Evolutionary conservation across 345 rosid species (phyloP).

Genomic region (Heritiera fomes): DNA sequence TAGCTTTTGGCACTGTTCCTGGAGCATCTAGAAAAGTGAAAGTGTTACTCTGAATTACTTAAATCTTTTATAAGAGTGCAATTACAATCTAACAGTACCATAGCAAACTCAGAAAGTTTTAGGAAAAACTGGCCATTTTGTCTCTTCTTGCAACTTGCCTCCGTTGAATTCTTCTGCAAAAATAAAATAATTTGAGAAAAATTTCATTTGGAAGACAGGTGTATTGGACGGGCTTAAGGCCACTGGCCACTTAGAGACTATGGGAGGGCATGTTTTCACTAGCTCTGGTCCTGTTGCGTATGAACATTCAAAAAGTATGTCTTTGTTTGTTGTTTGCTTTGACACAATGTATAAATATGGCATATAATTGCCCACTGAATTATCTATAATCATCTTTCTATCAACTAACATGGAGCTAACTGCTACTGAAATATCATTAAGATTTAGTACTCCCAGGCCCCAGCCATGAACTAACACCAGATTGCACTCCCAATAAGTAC

Average conservation of each 20-base stretch:
- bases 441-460: neutral
- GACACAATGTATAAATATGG: neutral
- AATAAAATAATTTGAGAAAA: too few relatives aligned
- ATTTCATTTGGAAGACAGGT: too few relatives aligned
- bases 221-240: too few relatives aligned
- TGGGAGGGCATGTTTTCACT: neutral
- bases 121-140: too few relatives aligned
- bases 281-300: neutral
- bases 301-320: neutral
- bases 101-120: neutral
- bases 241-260: neutral
- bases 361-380: neutral
- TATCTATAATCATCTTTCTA: neutral
- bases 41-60: neutral
- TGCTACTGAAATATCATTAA: neutral
- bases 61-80: neutral
- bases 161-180: too few relatives aligned
- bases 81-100: neutral
- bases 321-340: neutral
- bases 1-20: neutral
- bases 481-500: neutral
- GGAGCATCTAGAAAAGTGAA: constrained; percentile 5
- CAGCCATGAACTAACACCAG: neutral
- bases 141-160: too few relatives aligned
- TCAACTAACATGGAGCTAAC: neutral